Conservation (phyloP, 2,329 filamentous ascomycete genomes). For the Hymenotorrendiella dingleyae region DNA sequence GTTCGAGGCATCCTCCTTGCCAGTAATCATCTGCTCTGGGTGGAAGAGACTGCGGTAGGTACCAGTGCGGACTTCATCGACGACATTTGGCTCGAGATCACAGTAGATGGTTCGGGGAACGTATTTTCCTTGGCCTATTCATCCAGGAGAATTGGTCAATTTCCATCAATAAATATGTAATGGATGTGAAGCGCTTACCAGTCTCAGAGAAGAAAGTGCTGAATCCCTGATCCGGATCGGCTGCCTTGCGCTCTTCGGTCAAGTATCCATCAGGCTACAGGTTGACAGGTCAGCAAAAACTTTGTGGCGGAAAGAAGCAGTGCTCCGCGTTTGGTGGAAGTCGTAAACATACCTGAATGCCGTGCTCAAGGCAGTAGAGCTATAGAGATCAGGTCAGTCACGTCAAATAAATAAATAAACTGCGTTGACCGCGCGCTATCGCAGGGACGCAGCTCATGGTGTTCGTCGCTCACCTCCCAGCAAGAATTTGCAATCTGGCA, state of each 20-base stretch:
- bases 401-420: not conserved
- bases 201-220: conserved; percentile 99
- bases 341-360: conserved; percentile 75
- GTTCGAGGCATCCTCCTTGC: conserved; percentile 99
- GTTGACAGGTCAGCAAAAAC: conserved; percentile 30
- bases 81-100: conserved; percentile 99
- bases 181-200: conserved; percentile 54
- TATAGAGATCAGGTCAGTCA: conserved; percentile 38
- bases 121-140: conserved; percentile 90
- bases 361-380: conserved; percentile 99
- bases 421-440: too few species aligned
- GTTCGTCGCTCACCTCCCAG: conserved; percentile 79
- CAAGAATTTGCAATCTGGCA: conserved; percentile 99
- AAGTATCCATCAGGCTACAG: conserved; percentile 92
- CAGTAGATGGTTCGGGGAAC: conserved; percentile 98
- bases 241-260: conserved; percentile 93
- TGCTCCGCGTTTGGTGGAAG: not conserved
- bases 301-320: conserved; percentile 1
- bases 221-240: conserved; percentile 93
- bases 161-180: not conserved
- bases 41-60: conserved; percentile 96
- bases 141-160: conserved; percentile 5
- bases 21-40: conserved; percentile 98
- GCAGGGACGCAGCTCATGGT: not conserved
- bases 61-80: conserved; percentile 98